Base-by-base conservation (phyloP, 2,329 filamentous ascomycete species). In the Stemphylium lycopersici region DNA sequence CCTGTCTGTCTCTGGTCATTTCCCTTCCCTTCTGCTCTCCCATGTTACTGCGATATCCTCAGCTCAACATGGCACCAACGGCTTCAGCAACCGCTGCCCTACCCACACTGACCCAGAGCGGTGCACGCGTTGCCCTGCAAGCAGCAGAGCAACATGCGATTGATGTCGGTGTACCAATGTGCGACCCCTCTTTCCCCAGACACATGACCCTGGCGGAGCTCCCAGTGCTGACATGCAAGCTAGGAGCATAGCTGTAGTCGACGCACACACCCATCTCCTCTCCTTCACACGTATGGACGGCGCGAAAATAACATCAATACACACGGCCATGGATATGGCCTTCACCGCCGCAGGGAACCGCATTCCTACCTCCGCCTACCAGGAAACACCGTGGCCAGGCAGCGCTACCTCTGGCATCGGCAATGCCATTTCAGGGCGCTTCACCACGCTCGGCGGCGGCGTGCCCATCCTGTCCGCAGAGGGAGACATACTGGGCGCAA, bases 271-370 rank as follows among this genome's bases (percentile, higher is more conserved):
- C 3, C 76, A 80, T 55, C 76, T 81, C 34, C 69, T 80, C 20
- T 67, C 72, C 64, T 80, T 80, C 69, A 68, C 65, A 34, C 76
- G 78, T 64, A 80, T 80, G 77, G 76, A 77, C 58, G 72, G 68
- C 52, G 77, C 77, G 32, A 80, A 79, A 57, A 67, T 79, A 26
- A 80, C 78, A 15, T 76, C 82, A 3, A 82, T 87, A 58, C 83
- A 84, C 69, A 81, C 88, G 64, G 81, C 84, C 1, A 87, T 89
- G 4, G 84, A 87, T 43, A 82, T 84, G 67, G 82, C 82, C 29
- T 83, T 81, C 65, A 84, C 81, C 4, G 81, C 82, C 8, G 80
- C 81, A 1, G 81, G 81, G 18, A 82, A 84, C 68, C 73, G 77
- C 16, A 69, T 78, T 2, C 80, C 80, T 0, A 84, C 82, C 1